Evolutionary conservation across 225 moss, liverwort and hornwort genomes (phyloP), one percentile per base, ranked within the genome.

Genomic region (Bryoerythrophyllum caledonicum): DNA sequence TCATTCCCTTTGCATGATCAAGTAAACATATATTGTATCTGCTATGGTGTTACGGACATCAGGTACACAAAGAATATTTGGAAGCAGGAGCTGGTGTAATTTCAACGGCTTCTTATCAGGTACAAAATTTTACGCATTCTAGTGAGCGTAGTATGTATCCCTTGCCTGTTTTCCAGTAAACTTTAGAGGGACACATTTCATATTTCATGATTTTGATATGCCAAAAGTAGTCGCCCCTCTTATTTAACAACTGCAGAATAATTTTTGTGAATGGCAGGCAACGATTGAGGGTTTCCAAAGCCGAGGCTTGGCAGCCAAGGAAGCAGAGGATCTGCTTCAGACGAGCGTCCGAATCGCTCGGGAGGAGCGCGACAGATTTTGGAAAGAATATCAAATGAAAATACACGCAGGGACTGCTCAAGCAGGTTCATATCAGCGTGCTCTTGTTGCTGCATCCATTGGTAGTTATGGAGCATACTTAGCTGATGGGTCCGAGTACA

Each of bases 391-490:
- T 68, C 83, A 84, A 76, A 76, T 82, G 28, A 67, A 85, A 73
- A 79, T 93, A 40, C 81, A 84, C 26, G 66, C 77, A 37, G 86
- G 87, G 41, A 68, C 66, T 76, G 86, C 82, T 59, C 68, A 63
- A 71, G 82, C 90, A 60, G 91, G 93, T 41, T 71, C 80, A 49
- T 81, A 75, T 20, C 89, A 83, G 70, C 87, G 88, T 51, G 93
- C 99, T 54, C 82, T 99, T 85, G 95, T 99, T 14, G 99, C 80
- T 75, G 95, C 99, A 59, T 99, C 99, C 14, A 71, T 99, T 59
- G 99, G 99, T 78, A 95, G 95, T 85, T 99, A 99, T 67, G 99
- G 95, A 77, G 99, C 99, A 17, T 99, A 89, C 81, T 82, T 99
- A 68, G 99, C 99, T 69, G 99, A 99, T 74, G 99, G 99, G 53